Evolutionary conservation across 805 yeast species (phyloP), one percentile per base, ranked within the genome.

Genomic region (Candida railenensis): DNA sequence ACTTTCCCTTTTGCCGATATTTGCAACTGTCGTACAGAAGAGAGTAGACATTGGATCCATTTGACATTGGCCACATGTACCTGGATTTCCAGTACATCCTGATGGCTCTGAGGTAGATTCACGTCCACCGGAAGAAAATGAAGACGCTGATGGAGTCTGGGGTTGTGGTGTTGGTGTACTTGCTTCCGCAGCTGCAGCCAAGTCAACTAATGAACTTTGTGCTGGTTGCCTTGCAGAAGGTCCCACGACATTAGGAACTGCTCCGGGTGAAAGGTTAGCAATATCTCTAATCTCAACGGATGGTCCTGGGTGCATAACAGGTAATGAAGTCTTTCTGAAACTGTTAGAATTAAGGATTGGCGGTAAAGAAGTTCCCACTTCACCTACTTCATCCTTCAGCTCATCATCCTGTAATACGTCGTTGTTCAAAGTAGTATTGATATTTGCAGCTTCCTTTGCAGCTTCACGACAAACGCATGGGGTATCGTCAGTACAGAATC

Each of bases 401-500:
- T 15, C 41, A 37, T 51, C 53, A 21, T 42, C 50, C 19, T 53
- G 53, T 7, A 41, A 48, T 20, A 38, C 39, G 8, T 33, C 21
- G 5, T 30, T 38, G 4, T 51, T 50, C 19, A 70, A 55, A 2
- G 67, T 51, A 16, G 58, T 55, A 46, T 61, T 65, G 47, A 74
- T 57, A 22, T 62, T 53, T 2, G 74, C 78, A 1, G 76, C 78
- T 56, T 76, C 81, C 53, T 73, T 71, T 2, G 82, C 83, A 15
- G 81, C 87, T 54, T 89, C 97, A 22, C 92, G 80, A 62, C 97
- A 92, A 2, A 92, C 87, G 66, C 98, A 92, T 2, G 96, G 91
- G 0, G 96, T 83, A 54, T 83, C 94, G 54, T 88, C 96, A 0
- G 96, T 81, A 60, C 98, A 92, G 65, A 92, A 91, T 0, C 98